A percentile compares a stretch with the other conserved stretches of the same genome.
These are phyloP conservation scores for Stachybotrys chartarum DNA, from an alignment of 2,329 filamentous ascomycete species.

Conservation along the genomic window DNA sequence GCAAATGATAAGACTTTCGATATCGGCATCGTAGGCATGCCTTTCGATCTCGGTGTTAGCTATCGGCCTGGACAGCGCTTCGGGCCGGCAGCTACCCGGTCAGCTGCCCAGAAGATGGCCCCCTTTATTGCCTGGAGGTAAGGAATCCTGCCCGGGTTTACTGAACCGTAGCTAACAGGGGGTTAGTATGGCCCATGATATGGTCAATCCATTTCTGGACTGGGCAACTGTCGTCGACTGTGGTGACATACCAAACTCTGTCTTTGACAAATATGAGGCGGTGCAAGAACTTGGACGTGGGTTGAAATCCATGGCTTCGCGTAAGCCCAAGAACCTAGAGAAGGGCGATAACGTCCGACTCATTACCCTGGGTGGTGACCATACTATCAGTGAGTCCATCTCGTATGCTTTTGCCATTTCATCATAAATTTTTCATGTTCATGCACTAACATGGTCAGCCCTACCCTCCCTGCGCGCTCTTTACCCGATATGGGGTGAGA, in stretches of 20 bases:
- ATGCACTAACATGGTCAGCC: not conserved
- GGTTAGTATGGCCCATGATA: not conserved
- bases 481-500: constrained; percentile 49
- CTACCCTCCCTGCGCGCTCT: constrained; percentile 59
- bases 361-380: constrained; percentile 64
- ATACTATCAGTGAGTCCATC: constrained; percentile 46
- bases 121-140: constrained; percentile 10
- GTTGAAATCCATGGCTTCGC: constrained; percentile 8
- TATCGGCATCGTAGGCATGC: constrained; percentile 2
- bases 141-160: not conserved
- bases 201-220: constrained; percentile 9
- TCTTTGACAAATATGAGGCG: constrained; percentile 13
- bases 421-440: not conserved
- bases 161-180: too few relatives aligned
- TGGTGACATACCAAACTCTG: constrained; percentile 46
- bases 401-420: not conserved
- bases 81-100: constrained; percentile 74
- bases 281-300: constrained; percentile 13
- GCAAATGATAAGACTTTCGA: not conserved
- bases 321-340: constrained; percentile 6
- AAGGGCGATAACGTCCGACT: constrained; percentile 22
- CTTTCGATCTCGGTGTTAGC: constrained; percentile 7
- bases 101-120: constrained; percentile 60
- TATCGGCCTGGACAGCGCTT: constrained; percentile 48
- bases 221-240: constrained; percentile 78